Evolutionary conservation across 805 yeast species (phyloP), one percentile per base, ranked within the genome.

Genomic region (Ascoidea rubescens): DNA sequence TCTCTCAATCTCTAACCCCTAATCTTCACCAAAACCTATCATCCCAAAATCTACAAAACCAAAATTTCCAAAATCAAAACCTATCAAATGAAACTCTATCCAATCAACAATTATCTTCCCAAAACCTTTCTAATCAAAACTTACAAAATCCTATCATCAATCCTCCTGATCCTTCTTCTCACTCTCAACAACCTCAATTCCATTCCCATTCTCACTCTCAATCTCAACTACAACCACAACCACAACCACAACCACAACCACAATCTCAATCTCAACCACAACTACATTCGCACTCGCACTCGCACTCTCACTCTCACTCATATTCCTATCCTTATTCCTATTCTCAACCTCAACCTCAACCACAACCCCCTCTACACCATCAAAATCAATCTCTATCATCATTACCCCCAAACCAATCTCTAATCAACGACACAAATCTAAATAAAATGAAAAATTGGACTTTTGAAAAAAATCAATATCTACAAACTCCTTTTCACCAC

Each of bases 11-110:
- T 21, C 28, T 21, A 21, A 21, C 28, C 28, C 28, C 28, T 21
- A 21, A 21, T 21, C 28, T 21, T 21, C 28, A 21, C 28, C 28
- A 21, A 21, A 21, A 21, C 28, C 3, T 21, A 21, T 21, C 28
- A 21, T 21, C 28, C 28, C 28, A 31, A 45, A 46, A 21, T 46
- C 30, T 42, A 43, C 5, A 48, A 43, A 10, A 49, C 28, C 14
- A 52, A 54, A 21, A 33, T 54, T 10, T 54, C 49, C 44, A 47
- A 48, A 43, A 33, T 46, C 5, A 52, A 53, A 33, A 43, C 43
- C 16, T 45, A 49, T 14, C 32, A 53, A 28, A 47, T 52, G 50
- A 50, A 48, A 32, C 51, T 45, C 30, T 31, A 33, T 37, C 28
- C 28, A 21, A 21, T 3, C 28, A 21, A 21, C 28, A 21, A 21